Evolutionary conservation across 163 green algal species (phyloP), one percentile per base, ranked within the genome.

Genomic region (Picocystis sp.): DNA sequence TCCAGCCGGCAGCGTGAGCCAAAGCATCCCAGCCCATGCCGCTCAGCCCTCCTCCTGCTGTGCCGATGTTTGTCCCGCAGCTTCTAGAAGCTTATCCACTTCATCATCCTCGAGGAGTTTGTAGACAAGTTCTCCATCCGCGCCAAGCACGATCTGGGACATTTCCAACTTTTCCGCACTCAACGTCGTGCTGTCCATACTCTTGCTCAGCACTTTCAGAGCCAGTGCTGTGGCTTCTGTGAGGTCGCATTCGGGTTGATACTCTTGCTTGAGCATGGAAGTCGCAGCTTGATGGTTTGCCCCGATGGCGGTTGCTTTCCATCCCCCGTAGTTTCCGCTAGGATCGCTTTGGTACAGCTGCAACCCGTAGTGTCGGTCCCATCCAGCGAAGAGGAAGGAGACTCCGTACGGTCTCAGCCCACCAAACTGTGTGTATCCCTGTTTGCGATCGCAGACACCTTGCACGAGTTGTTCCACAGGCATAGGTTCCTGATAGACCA

Each of bases 341-440:
- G 91, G 91, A 60, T 99, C 88, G 52, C 67, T 86, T 62, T 95
- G 81, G 71, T 98, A 99, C 24, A 99, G 75, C 80, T 99, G 91
- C 71, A 94, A 99, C 13, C 82, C 80, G 45, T 81, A 79, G 56
- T 88, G 69, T 59, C 92, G 77, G 63, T 97, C 87, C 84, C 89
- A 94, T 52, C 87, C 87, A 15, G 80, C 89, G 52, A 93, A 96
- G 24, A 99, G 69, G 41, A 98, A 73, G 2, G 90, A 96, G 10
- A 97, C 90, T 29, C 91, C 91, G 74, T 95, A 99, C 1, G 91
- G 91, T 11, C 91, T 70, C 12, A 96, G 79, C 12, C 90, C 90
- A 33, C 90, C 90, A 67, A 89, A 99, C 66, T 99, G 89, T 34
- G 87, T 97, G 77, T 95, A 97, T 1, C 80, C 84, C 75, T 99